A percentile compares a stretch with the other conserved stretches of the same genome.
phyloP scores from a whole-genome alignment of 2,329 filamentous ascomycete species.

The Colletotrichum cereale region DNA sequence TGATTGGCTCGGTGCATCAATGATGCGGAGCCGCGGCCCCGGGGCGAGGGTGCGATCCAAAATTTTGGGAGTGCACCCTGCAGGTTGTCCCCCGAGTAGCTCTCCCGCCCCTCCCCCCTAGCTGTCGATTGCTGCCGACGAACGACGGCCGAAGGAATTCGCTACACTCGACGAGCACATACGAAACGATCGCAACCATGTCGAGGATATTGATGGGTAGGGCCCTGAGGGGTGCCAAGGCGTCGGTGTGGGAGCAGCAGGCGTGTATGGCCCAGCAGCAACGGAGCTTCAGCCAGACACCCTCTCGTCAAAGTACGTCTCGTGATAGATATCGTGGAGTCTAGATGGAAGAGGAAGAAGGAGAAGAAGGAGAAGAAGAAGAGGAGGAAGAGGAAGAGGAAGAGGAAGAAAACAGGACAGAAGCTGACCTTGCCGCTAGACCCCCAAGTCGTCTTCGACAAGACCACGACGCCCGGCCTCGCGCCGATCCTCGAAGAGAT shows the following conservation, averaged over 20 bases:
- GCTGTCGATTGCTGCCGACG: constrained; percentile 21
- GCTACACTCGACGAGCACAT: constrained; percentile 3
- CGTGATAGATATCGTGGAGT: background rate
- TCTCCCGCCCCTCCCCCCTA: constrained; percentile 2
- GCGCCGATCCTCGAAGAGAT: constrained; percentile 65
- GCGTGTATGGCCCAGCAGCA: constrained; percentile 37
- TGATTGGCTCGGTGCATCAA: constrained; percentile 54
- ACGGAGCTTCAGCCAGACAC: constrained; percentile 39
- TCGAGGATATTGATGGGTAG: constrained; percentile 38
- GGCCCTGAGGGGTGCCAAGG: constrained; percentile 37
- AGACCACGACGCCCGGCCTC: constrained; percentile 66
- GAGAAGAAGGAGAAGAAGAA: too few species aligned
- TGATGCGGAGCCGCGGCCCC: constrained; percentile 37
- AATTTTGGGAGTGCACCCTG: constrained; percentile 33
- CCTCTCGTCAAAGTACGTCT: constrained; percentile 32
- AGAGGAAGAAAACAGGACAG: background rate
- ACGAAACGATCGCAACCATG: constrained; percentile 16
- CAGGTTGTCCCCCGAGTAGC: constrained; percentile 6
- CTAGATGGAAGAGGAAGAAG: background rate
- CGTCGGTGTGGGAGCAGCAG: constrained; percentile 35
- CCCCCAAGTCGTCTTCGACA: constrained; percentile 59
- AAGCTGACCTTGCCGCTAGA: background rate
- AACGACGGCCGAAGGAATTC: constrained; percentile 6
- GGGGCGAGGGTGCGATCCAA: constrained; percentile 21
- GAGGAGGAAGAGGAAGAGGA: background rate